These are phyloP conservation scores for Coemansia sp. DNA, from an alignment of 192 early-diverging fungal species.

Conservation along the genomic window DNA sequence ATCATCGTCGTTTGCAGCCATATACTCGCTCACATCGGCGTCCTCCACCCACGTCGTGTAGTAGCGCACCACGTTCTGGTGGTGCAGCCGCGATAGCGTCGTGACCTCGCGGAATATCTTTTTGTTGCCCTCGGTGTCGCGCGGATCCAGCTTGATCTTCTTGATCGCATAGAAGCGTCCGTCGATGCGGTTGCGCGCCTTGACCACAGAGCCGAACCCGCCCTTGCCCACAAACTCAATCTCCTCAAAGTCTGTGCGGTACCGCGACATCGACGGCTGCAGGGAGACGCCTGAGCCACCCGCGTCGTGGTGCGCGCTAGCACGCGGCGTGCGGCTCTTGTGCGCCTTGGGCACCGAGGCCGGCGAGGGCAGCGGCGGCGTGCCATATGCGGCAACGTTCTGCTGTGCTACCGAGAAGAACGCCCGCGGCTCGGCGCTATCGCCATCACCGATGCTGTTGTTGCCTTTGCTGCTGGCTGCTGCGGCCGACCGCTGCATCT, in stretches of 20 bases:
- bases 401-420: constrained; percentile 40
- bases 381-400: constrained; percentile 14
- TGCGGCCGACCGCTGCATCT: constrained; percentile 22
- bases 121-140: constrained; percentile 42
- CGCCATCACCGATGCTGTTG: too few species aligned
- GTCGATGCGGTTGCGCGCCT: constrained; percentile 83
- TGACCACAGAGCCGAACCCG: constrained; percentile 86
- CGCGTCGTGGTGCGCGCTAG: too few species aligned
- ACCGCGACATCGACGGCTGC: constrained; percentile 50
- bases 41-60: constrained; percentile 90
- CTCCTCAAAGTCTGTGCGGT: constrained; percentile 82
- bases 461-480: background rate
- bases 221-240: constrained; percentile 79
- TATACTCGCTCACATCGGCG: constrained; percentile 10
- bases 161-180: constrained; percentile 91
- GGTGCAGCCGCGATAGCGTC: constrained; percentile 77
- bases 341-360: background rate
- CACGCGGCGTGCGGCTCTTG: background rate
- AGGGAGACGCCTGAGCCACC: too few species aligned
- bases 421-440: background rate
- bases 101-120: constrained; percentile 92
- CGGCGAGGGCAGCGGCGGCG: background rate
- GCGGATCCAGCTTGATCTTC: constrained; percentile 66
- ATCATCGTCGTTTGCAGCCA: background rate
- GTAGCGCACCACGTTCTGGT: constrained; percentile 92